Evolutionary conservation across 2,329 filamentous ascomycete genomes (phyloP).

Genomic region (Ophiostoma sp.): DNA sequence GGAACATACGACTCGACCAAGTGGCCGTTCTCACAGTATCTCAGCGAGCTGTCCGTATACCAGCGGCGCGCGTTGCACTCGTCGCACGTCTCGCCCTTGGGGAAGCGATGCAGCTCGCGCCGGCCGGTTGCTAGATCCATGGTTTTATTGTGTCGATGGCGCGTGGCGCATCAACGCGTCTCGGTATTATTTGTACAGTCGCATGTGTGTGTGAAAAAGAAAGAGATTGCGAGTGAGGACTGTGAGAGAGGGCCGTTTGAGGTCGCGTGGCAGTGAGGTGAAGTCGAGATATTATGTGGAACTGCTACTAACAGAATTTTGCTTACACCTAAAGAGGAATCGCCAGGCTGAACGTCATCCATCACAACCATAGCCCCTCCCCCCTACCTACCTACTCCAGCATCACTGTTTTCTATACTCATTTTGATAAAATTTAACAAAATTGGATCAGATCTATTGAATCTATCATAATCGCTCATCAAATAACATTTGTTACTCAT

Average conservation of each 20-base stretch:
- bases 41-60: slow-evolving; percentile 68
- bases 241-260: neutral
- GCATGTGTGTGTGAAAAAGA: neutral
- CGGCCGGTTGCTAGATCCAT: slow-evolving; percentile 38
- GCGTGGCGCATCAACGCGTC: neutral
- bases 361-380: neutral
- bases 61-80: slow-evolving; percentile 67
- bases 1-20: slow-evolving; percentile 58
- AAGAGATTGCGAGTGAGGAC: neutral
- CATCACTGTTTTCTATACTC: neutral
- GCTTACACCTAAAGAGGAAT: slow-evolving; percentile 21
- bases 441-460: neutral
- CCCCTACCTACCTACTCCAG: no score
- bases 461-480: neutral
- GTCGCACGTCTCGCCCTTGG: slow-evolving; percentile 50
- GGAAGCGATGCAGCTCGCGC: slow-evolving; percentile 47
- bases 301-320: slow-evolving; percentile 18
- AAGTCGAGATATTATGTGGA: slow-evolving; percentile 18
- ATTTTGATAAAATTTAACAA: neutral
- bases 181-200: neutral
- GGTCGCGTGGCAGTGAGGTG: neutral
- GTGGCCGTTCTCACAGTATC: slow-evolving; percentile 77
- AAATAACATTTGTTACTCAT: slow-evolving; percentile 5
- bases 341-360: neutral
- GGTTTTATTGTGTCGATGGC: neutral